Percentiles rank a stretch among this genome's conserved stretches.
Evolutionary conservation across 257 asterid genomes (phyloP).

Genomic region (Leonotis leonurus): DNA sequence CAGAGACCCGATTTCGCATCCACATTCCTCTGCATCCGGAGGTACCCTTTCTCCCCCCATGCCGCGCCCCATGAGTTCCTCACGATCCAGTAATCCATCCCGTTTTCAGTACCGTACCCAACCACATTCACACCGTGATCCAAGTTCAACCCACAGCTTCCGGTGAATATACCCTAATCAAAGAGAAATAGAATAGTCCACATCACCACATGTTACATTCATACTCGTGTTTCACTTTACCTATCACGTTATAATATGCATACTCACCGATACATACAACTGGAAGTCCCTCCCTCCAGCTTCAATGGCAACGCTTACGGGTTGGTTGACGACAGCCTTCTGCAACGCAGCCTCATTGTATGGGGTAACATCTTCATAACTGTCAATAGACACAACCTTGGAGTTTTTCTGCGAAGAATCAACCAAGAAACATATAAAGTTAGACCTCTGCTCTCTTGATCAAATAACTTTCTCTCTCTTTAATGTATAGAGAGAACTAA

Average conservation of each 20-base stretch:
- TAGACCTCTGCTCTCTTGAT: not conserved
- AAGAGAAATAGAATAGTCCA: not conserved
- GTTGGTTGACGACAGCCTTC: conserved; percentile 53
- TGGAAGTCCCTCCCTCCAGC: conserved; percentile 67
- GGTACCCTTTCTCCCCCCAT: conserved; percentile 79
- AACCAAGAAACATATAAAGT: not conserved
- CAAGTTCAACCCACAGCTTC: conserved; percentile 43
- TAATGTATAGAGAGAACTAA: conserved; percentile 5
- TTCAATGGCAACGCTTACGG: conserved; percentile 59
- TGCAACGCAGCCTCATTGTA: conserved; percentile 39
- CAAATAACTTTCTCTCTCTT: not conserved
- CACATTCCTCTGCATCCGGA: conserved; percentile 66
- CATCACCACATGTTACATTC: not conserved
- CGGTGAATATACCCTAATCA: conserved; percentile 61
- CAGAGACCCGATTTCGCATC: conserved; percentile 39
- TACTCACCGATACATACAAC: conserved; percentile 46
- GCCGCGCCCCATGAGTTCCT: conserved; percentile 70
- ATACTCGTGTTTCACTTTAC: not conserved
- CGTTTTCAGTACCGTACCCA: conserved; percentile 58
- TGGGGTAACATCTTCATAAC: conserved; percentile 47
- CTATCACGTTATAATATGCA: not conserved
- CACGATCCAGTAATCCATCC: conserved; percentile 61
- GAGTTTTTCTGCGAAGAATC: conserved; percentile 49
- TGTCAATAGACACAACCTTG: conserved; percentile 49
- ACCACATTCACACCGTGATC: conserved; percentile 81